Evolutionary conservation across 495 filamentous ascomycete species (phyloP).

Genomic region (Collariella sp.): DNA sequence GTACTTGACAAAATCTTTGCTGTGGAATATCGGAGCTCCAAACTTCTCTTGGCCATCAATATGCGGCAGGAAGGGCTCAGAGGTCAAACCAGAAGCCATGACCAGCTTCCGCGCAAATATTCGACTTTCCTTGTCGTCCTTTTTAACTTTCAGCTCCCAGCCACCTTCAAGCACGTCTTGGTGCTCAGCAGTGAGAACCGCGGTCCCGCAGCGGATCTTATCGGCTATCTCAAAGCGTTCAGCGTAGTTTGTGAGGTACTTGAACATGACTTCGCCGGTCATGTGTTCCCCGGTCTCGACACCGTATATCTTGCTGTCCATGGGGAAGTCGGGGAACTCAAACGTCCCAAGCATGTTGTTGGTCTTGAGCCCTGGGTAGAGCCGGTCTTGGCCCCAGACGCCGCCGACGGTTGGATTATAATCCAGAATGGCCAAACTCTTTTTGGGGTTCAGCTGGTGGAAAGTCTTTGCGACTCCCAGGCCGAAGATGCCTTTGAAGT

Average conservation of each 20-base stretch:
- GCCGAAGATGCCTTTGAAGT: constrained; percentile 32
- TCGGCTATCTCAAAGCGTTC: constrained; percentile 48
- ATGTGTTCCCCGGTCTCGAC: constrained; percentile 59
- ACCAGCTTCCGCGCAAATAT: constrained; percentile 28
- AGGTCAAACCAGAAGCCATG: constrained; percentile 33
- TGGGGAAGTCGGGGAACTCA: constrained; percentile 67
- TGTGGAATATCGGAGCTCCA: constrained; percentile 54
- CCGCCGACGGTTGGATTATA: constrained; percentile 48
- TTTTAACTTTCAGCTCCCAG: constrained; percentile 34
- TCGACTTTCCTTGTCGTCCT: constrained; percentile 2
- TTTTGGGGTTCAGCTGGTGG: constrained; percentile 32
- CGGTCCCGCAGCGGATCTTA: constrained; percentile 45
- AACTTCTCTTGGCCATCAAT: constrained; percentile 33
- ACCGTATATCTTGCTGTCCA: constrained; percentile 50
- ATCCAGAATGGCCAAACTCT: constrained; percentile 34
- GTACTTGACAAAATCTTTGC: constrained; percentile 42
- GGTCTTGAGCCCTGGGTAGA: constrained; percentile 60
- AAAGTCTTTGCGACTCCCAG: constrained; percentile 36
- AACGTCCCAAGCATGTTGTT: constrained; percentile 55
- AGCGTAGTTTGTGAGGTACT: constrained; percentile 58
- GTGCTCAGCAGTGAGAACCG: constrained; percentile 47
- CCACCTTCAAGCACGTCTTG: constrained; percentile 25
- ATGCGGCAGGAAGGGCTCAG: constrained; percentile 31
- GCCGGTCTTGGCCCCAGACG: constrained; percentile 55
- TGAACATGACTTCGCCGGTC: constrained; percentile 53